Percentiles rank a stretch among this genome's conserved stretches.
Conservation (phyloP, 176 grass and related monocot genomes). For the Musa beccarii region DNA sequence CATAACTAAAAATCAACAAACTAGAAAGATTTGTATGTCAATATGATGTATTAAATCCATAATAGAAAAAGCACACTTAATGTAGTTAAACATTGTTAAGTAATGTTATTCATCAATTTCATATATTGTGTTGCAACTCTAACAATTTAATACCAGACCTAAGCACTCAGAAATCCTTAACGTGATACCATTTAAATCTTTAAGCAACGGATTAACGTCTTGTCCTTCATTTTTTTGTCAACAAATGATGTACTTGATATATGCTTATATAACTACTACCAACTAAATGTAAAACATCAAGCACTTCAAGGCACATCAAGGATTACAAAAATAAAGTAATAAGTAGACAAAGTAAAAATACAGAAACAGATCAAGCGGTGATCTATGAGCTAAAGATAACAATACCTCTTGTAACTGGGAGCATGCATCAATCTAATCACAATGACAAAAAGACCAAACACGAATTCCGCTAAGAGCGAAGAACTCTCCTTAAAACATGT, state of each 20-base stretch:
- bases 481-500: constrained; percentile 39
- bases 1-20: no score
- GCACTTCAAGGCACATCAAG: background rate
- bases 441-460: constrained; percentile 48
- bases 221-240: background rate
- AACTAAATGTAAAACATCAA: background rate
- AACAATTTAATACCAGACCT: background rate
- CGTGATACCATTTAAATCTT: background rate
- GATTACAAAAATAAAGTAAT: background rate
- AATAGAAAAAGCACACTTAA: no score
- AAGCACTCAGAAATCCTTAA: background rate
- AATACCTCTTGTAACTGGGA: constrained; percentile 38
- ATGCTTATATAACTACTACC: background rate
- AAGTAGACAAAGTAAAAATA: background rate
- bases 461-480: constrained; percentile 42
- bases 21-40: no score
- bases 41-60: no score
- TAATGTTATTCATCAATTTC: no score
- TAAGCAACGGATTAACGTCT: background rate
- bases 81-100: no score
- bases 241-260: background rate
- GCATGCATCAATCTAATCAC: constrained; percentile 19
- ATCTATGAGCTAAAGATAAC: background rate
- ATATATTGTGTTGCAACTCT: background rate
- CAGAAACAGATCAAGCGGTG: background rate